phyloP scores from a whole-genome alignment of 352 stramenopile genomes.

The Phytophthora pisi region DNA sequence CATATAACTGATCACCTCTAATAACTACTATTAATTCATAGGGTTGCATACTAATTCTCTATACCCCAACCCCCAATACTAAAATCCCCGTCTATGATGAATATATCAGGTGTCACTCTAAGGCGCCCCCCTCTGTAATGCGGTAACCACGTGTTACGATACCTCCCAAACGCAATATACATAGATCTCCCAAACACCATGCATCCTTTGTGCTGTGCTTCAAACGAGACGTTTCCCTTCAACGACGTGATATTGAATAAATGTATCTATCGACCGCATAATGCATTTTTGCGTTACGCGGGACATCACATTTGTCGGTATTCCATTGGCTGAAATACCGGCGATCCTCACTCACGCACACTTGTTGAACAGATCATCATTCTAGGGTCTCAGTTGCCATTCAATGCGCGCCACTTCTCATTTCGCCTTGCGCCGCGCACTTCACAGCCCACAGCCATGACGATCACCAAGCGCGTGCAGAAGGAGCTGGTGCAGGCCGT shows the following conservation, averaged over 20 bases:
- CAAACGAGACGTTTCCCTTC: no score
- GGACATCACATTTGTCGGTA: neutral
- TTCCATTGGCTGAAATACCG: conserved; percentile 3
- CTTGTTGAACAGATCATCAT: neutral
- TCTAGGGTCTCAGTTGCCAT: neutral
- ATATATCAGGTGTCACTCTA: no score
- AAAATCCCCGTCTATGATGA: no score
- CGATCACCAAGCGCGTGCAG: conserved; percentile 66
- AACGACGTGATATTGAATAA: neutral
- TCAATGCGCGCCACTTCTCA: conserved; percentile 20
- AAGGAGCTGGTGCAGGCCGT: conserved; percentile 56
- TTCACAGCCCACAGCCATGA: conserved; percentile 32
- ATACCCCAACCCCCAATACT: no score
- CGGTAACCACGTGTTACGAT: conserved; percentile 23
- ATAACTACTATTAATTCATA: no score
- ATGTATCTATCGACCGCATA: conserved; percentile 16
- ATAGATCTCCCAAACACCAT: no score
- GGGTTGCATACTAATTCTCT: no score
- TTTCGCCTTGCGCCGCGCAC: conserved; percentile 19
- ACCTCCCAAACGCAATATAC: neutral
- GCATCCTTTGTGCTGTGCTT: no score
- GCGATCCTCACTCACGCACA: conserved; percentile 15
- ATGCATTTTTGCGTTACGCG: neutral
- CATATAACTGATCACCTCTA: no score
- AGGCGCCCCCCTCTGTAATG: no score